These are phyloP conservation scores for Obba rivulosa DNA, from an alignment of 768 basidiomycete species.

Conservation along the genomic window DNA sequence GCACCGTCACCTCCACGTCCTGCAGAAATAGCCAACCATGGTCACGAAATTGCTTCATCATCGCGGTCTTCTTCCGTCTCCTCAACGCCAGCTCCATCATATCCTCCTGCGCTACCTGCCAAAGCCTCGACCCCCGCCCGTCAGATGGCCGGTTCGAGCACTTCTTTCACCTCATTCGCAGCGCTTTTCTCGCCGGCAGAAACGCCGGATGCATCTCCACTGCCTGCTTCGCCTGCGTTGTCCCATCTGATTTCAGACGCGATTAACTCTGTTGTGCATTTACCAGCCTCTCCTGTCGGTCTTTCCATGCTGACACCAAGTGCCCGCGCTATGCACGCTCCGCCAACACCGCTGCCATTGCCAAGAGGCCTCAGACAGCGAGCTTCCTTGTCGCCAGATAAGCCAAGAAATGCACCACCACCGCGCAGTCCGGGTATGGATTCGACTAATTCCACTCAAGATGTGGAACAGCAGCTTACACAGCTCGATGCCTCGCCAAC, in stretches of 20 bases:
- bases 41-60: background rate
- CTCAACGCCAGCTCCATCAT: background rate
- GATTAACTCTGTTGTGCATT: conserved; percentile 6
- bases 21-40: background rate
- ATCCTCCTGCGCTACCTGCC: background rate
- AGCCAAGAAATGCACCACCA: background rate
- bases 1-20: background rate
- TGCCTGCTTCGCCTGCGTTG: conserved; percentile 11
- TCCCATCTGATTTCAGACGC: conserved; percentile 11
- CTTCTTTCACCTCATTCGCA: conserved; percentile 7
- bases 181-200: conserved; percentile 12
- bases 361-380: conserved; percentile 5
- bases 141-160: conserved; percentile 2
- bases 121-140: background rate
- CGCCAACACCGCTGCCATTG: background rate
- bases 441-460: conserved; percentile 9
- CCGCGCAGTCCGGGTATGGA: background rate
- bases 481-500: conserved; percentile 5
- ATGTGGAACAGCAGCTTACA: conserved; percentile 14
- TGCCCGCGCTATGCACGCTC: background rate
- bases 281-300: background rate
- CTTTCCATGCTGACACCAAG: background rate
- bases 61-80: background rate
- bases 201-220: conserved; percentile 4
- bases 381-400: background rate